Percentiles rank a stretch among this genome's conserved stretches.
Evolutionary conservation across 2,329 filamentous ascomycete genomes (phyloP).

Genomic region (Sporothrix humicola): DNA sequence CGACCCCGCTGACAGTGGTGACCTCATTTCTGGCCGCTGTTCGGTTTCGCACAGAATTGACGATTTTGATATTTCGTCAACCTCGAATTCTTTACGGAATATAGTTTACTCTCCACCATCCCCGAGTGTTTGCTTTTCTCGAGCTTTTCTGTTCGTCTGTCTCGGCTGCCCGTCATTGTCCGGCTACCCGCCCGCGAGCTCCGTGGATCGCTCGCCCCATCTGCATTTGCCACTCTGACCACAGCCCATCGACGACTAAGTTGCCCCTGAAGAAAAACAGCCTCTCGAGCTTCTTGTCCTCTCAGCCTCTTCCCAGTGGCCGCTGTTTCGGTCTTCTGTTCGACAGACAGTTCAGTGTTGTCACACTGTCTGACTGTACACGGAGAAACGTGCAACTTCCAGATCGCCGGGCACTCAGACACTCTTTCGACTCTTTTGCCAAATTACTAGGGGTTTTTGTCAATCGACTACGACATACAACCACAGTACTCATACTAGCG

Average conservation of each 20-base stretch:
- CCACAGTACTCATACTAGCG: neutral
- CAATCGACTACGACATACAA: too few relatives aligned
- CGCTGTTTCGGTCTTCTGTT: neutral
- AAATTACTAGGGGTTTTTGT: too few relatives aligned
- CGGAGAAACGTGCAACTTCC: neutral
- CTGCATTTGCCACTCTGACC: constrained; percentile 13
- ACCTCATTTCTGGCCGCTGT: too few relatives aligned
- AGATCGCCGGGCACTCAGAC: constrained; percentile 13
- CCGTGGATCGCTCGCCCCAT: constrained; percentile 18
- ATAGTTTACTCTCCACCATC: neutral
- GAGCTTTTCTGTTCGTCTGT: neutral
- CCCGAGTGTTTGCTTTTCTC: neutral
- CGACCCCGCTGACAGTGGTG: neutral
- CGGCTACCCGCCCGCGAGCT: constrained; percentile 17
- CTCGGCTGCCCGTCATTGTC: neutral
- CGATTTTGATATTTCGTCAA: neutral
- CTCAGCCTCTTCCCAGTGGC: neutral
- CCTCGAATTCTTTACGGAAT: neutral
- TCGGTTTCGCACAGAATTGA: too few relatives aligned
- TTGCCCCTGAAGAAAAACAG: neutral
- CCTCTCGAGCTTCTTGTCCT: neutral
- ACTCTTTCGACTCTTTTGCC: too few relatives aligned
- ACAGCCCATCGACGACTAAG: neutral
- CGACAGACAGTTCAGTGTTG: neutral
- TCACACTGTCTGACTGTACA: neutral